Base-by-base conservation (phyloP, 2,329 filamentous ascomycete genomes). In the Diaporthe ampelina region DNA sequence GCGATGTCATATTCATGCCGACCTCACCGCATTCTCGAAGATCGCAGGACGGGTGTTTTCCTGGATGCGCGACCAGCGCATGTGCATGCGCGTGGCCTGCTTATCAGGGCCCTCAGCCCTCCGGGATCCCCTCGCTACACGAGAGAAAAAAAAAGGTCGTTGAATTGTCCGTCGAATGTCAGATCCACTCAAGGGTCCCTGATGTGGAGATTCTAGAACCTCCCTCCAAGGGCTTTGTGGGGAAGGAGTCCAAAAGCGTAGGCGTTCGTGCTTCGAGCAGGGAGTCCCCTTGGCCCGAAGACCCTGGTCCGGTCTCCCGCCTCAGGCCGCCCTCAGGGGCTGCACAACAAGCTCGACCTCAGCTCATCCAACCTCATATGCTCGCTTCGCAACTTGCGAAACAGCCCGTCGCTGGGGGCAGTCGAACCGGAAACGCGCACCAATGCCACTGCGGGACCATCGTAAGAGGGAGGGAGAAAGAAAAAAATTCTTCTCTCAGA, bases 171-270 rank as follows among this genome's bases (percentile, higher is more conserved):
- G 72, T 70, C 57, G 65, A 71, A 61, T 58, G 57, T 50, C 43
- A 35, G 72, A 35, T 32, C 72, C 72, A 73, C 72, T n/a, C 43
- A 56, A 70, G 67, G 54, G 65, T 70, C 65, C 54, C 43, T 26
- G 45, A 1, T 63, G 72, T 73, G 72, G 72, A 70, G 72, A 73
- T 70, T 73, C 72, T 73, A 73, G 72, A 73, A 73, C 72, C 72
- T 43, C 35, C 32, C 52, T 29, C 56, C 45, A 21, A 56, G 26
- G 56, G 35, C 40, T 61, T 63, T 73, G 56, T 70, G 65, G 72
- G 72, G 72, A 70, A 68, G 63, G n/a, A 54, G 32, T 54, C 45
- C 63, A 32, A 59, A 56, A 43, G 40, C 26, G 43, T 59, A 71
- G 65, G 57, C 35, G 65, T 70, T 71, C 57, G 52, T 45, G 48